Conservation (phyloP, 1,139 yeast genomes). For the Protomyces lactucae-debilis region DNA sequence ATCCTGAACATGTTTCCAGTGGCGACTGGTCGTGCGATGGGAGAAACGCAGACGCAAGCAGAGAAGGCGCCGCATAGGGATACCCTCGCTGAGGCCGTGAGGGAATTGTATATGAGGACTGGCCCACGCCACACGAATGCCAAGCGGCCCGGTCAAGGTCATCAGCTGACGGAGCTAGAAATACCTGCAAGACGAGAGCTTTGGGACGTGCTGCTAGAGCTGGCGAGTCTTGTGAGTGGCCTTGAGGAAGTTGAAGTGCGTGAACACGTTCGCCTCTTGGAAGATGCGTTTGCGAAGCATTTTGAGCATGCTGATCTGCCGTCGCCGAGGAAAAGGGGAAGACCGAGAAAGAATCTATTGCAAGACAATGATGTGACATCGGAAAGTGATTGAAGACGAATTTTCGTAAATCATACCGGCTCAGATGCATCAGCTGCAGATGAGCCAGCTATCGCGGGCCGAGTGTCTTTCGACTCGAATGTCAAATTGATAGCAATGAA, state of each 20-base stretch:
- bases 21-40: not conserved
- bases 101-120: not conserved
- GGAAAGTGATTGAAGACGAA: too few relatives aligned
- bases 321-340: not conserved
- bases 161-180: not conserved
- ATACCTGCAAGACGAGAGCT: not conserved
- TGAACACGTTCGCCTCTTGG: not conserved
- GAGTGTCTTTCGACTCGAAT: slow-evolving; percentile 42
- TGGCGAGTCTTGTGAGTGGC: slow-evolving; percentile 4
- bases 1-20: slow-evolving; percentile 10
- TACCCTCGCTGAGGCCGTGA: not conserved
- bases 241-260: slow-evolving; percentile 1
- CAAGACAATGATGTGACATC: too few relatives aligned
- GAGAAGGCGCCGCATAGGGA: not conserved
- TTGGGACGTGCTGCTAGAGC: slow-evolving; percentile 8
- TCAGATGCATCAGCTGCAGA: not conserved
- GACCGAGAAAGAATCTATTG: not conserved
- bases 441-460: not conserved
- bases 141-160: not conserved
- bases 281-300: not conserved
- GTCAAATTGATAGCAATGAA: slow-evolving; percentile 65
- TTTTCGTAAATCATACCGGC: not conserved
- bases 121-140: not conserved
- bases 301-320: not conserved
- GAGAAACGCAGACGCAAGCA: not conserved